Evolutionary conservation across 208 protist species (phyloP), one percentile per base, ranked within the genome.

Genomic region (Trypanosomatidae sp.): DNA sequence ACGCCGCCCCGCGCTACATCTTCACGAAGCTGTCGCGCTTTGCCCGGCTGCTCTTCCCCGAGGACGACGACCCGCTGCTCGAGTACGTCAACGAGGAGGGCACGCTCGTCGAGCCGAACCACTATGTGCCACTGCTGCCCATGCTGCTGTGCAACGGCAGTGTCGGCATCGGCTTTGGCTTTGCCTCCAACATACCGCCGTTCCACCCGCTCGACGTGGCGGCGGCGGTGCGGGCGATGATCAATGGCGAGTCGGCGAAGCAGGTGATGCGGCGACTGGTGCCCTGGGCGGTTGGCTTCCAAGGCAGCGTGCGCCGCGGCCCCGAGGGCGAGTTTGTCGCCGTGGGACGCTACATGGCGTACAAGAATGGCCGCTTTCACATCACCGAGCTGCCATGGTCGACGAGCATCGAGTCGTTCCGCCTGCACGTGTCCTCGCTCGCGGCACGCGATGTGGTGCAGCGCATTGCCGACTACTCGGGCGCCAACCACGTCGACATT

Each of bases 161-260:
- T 10, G 79, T 97, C 7, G 98, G 98, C 61, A 99, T 99, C 61
- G 98, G 98, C 44, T 99, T 98, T 25, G 99, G 99, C 39, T 99
- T 97, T 78, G 80, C 80, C 15, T 86, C 83, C 0, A 88, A 69
- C 30, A 89, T 96, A 50, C 91, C 87, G 2, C 66, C 86, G 0
- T 92, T 97, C 62, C 97, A 99, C 69, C 98, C 98, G 6, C 61
- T 99, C n/a, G 81, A 97, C 49, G 70, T 98, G 16, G 83, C 96
- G 19, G 56, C 68, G 5, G 89, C 82, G 22, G 79, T 99, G 28
- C 79, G 84, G 0, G 28, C 61, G 4, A 74, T 95, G 51, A 80
- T 98, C 33, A 71, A 81, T 43, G 79, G 79, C 2, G 77, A 96
- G 52, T 47, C 66, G 10, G 71, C 71, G 3, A 86, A 83, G 57